Conservation (phyloP, 345 rosid species). For the Citrus australasica region DNA sequence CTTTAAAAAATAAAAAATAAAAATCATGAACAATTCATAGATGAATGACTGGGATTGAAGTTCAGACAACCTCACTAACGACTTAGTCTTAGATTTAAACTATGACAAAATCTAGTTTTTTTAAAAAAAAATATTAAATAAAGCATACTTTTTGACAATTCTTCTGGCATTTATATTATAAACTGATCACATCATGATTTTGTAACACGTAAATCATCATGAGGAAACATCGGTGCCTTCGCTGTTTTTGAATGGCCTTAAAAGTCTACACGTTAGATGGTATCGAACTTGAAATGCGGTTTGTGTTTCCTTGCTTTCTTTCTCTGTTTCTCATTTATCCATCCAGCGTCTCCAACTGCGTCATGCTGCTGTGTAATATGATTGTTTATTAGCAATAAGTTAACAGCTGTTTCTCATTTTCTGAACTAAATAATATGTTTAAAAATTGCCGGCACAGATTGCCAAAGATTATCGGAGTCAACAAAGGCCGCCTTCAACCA, state of each 20-base stretch:
- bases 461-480: too few relatives aligned
- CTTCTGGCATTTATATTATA: not conserved
- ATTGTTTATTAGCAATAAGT: too few relatives aligned
- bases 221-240: not conserved
- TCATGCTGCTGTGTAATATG: constrained; percentile 27
- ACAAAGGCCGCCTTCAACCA: too few relatives aligned
- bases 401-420: too few relatives aligned
- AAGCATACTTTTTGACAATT: not conserved
- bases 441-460: too few relatives aligned
- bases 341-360: constrained; percentile 15
- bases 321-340: too few relatives aligned
- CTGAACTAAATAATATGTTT: too few relatives aligned
- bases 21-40: not conserved
- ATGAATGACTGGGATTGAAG: not conserved
- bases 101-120: not conserved
- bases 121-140: not conserved
- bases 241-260: not conserved
- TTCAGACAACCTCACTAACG: not conserved
- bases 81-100: not conserved
- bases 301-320: not conserved
- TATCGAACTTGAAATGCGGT: not conserved
- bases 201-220: constrained; percentile 24
- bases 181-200: constrained; percentile 19
- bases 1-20: too few relatives aligned
- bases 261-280: constrained; percentile 21